Conservation (phyloP, 371 early-diverging fungal genomes). For the Circinella minor region DNA sequence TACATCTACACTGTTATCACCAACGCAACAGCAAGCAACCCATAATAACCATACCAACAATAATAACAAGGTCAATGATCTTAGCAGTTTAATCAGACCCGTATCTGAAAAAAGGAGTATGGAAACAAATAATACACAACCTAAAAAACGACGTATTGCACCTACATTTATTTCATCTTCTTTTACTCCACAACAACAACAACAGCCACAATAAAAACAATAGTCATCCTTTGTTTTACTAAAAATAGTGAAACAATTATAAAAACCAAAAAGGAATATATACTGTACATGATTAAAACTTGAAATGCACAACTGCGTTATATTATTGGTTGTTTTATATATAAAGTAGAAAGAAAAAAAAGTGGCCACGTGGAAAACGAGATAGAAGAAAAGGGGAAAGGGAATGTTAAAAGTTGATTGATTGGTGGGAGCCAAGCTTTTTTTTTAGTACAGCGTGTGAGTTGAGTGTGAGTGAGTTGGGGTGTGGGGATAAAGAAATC, state of each 20-base stretch:
- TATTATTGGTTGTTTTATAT: no score
- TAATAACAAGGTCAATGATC: background rate
- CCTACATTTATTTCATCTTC: conserved; percentile 28
- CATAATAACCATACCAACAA: no score
- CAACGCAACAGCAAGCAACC: background rate
- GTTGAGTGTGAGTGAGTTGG: no score
- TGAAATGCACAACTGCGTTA: background rate
- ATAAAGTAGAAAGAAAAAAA: background rate
- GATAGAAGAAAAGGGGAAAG: background rate
- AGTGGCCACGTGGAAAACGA: background rate
- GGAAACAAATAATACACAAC: background rate
- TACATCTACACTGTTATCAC: background rate
- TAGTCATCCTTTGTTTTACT: background rate
- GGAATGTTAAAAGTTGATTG: background rate
- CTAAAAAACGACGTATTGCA: conserved; percentile 42
- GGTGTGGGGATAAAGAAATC: no score
- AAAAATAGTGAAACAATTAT: background rate
- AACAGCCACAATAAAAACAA: background rate
- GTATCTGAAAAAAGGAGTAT: conserved; percentile 5
- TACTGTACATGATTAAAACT: background rate
- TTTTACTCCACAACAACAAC: background rate
- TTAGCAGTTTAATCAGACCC: background rate
- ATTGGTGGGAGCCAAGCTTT: background rate
- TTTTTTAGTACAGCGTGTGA: no score
- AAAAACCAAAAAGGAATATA: conserved; percentile 10